Conservation (phyloP, 139 green algal species). For the Raphidocelis subcapitata region DNA sequence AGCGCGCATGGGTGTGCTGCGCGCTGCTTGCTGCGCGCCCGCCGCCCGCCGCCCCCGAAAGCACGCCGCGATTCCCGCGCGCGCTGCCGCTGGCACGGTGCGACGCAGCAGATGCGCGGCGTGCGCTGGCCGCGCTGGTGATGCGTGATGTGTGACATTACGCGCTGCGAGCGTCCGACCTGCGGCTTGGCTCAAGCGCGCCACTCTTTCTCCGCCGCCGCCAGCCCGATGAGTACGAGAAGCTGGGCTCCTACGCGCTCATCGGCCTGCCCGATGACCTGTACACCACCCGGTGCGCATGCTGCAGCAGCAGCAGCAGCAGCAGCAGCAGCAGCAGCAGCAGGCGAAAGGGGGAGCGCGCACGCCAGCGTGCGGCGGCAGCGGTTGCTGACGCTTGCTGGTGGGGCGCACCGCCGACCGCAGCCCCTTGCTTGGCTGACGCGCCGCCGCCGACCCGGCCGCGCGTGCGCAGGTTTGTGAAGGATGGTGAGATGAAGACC, state of each 20-base stretch:
- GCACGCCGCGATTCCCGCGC: too few relatives aligned
- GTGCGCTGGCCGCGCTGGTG: neutral
- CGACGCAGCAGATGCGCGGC: too few relatives aligned
- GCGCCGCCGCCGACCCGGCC: too few relatives aligned
- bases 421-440: too few relatives aligned
- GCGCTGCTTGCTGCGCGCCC: neutral
- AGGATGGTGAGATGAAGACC: constrained; percentile 87
- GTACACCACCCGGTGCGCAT: constrained; percentile 61
- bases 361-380: too few relatives aligned
- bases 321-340: constrained; percentile 1
- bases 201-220: neutral
- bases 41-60: too few relatives aligned
- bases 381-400: too few relatives aligned
- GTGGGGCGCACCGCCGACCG: too few relatives aligned
- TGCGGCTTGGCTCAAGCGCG: too few relatives aligned
- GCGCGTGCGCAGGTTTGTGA: constrained; percentile 75
- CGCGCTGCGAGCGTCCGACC: neutral
- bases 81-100: too few relatives aligned
- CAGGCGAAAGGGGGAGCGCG: neutral
- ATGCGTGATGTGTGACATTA: neutral
- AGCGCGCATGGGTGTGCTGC: neutral
- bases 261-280: constrained; percentile 81
- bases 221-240: constrained; percentile 96
- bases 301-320: neutral
- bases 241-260: constrained; percentile 93